These are phyloP conservation scores for Arthrobotrys sphaeroides DNA, from an alignment of 2,329 filamentous ascomycete genomes.

Conservation along the genomic window DNA sequence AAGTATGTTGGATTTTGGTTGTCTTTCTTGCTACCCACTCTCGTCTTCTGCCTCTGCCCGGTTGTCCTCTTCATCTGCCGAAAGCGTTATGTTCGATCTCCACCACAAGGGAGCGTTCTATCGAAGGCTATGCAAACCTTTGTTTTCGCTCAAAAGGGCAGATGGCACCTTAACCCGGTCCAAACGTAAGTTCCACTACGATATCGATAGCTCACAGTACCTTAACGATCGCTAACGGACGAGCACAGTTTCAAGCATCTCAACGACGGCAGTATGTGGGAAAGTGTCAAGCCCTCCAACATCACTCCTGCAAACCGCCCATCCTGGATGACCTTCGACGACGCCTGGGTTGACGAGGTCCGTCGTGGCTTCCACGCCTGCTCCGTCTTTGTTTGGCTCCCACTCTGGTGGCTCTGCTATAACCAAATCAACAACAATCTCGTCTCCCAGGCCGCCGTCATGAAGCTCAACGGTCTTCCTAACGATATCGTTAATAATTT, in stretches of 20 bases:
- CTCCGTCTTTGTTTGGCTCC: slow-evolving; percentile 68
- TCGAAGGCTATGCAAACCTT: slow-evolving; percentile 73
- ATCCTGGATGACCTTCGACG: slow-evolving; percentile 81
- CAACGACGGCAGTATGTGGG: slow-evolving; percentile 71
- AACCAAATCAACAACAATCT: slow-evolving; percentile 69
- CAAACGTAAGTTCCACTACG: slow-evolving; percentile 63
- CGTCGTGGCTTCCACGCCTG: slow-evolving; percentile 75
- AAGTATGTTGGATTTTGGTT: slow-evolving; percentile 81
- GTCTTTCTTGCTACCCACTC: slow-evolving; percentile 73
- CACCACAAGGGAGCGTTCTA: slow-evolving; percentile 77
- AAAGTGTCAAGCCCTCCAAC: slow-evolving; percentile 73
- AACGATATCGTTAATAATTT: slow-evolving; percentile 59
- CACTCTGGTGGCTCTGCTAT: slow-evolving; percentile 70
- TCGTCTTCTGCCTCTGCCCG: slow-evolving; percentile 72
- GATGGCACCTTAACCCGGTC: slow-evolving; percentile 71
- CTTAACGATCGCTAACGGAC: background rate
- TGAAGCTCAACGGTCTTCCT: slow-evolving; percentile 64
- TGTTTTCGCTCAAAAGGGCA: slow-evolving; percentile 70
- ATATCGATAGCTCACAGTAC: slow-evolving; percentile 25
- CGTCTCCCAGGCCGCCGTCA: slow-evolving; percentile 71
- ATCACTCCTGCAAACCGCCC: slow-evolving; percentile 69
- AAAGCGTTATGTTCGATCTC: slow-evolving; percentile 71
- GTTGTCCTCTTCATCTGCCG: slow-evolving; percentile 69
- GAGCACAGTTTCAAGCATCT: slow-evolving; percentile 64
- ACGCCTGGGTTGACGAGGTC: slow-evolving; percentile 83